Evolutionary conservation across 805 yeast genomes (phyloP), one percentile per base, ranked within the genome.

Genomic region (Metschnikowia peoriensis): DNA sequence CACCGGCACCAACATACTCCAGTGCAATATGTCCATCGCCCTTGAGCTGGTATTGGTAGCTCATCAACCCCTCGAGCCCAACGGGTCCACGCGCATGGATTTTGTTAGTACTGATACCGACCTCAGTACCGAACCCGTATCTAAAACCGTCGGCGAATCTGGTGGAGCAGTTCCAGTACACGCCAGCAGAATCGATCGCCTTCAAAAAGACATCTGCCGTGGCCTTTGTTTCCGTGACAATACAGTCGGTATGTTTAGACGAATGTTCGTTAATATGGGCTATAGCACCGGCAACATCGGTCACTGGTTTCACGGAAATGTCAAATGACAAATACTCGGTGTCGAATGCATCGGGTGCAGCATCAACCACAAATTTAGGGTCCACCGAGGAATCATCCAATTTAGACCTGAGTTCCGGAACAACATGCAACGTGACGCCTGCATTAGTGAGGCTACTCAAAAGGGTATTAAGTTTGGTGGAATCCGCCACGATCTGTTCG

Each of bases 1-100:
- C 99, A 38, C 98, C 98, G 17, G 91, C 96, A 28, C 98, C 98
- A 28, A 84, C 76, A 66, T 94, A 96, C 63, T 90, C 97, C 46
- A 90, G 85, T 1, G 88, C 98, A 51, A 93, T 77, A 67, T 94
- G 99, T 5, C 99, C 99, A 60, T 83, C 76, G 41, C 99, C 99
- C 70, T 88, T 81, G 56, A 94, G 73, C 67, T 90, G 94, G 68
- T 94, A 94, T 71, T 94, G 98, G 70, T 94, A 94, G 61, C 96
- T 89, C 67, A 93, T 96, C 59, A 94, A 78, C 1, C 99, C 99
- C 66, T 94, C 99, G 34, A 94, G 78, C 2, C 99, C 99, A 35
- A 94, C 98, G 14, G 99, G 99, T 1, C 99, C 99, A 64, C 99
- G 81, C 9, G 99, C 97, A 67, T 94, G 99, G 56, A 94, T 90